Base-by-base conservation (phyloP, 2,329 filamentous ascomycete species). In the Amylocarpus encephaloides region DNA sequence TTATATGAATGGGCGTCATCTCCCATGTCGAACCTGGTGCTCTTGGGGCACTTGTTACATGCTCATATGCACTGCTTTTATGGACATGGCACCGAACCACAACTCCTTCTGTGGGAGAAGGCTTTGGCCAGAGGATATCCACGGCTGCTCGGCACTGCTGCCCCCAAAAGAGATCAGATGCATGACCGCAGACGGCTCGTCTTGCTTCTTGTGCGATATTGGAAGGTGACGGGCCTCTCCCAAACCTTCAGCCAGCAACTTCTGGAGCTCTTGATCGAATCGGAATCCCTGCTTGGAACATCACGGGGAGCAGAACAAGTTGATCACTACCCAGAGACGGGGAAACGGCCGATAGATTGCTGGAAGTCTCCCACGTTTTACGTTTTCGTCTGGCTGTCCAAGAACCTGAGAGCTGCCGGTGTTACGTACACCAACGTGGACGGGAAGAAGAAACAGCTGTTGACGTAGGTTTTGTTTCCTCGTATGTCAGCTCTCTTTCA, bases 1-100 rank as follows among this genome's bases (percentile, higher is more conserved):
- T 19, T 48, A 42, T 48, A 48, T 48, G 45, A 48, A 48, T 48
- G 45, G 36, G 26, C 41, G 45, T 32, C 45, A n/a, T 48, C 32
- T 42, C 36, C 29, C 38, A 26, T 29, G 26, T 40, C 22, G 18
- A 41, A 22, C 22, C 19, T 35, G n/a, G 35, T 40, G n/a, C 10
- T 41, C 29, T 33, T 48, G 15, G 36, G 45, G 32, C 15, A 26
- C 34, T 48, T 33, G n/a, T 11, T 48, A 39, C 36, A 34, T 34
- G 34, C 32, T 29, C 40, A 43, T 30, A 32, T 12, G n/a, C 18
- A 32, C 32, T 16, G 29, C 16, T 22, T 15, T 9, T 11, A 10
- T n/a, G 26, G 40, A 29, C 19, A 29, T 6, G 22, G 6, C 9
- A 40, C 16, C 6, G 16, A 15, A 29, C 40, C 40, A 42, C 40